Conservation (phyloP, 768 basidiomycete species). For the Cyclocybe cylindracea region DNA sequence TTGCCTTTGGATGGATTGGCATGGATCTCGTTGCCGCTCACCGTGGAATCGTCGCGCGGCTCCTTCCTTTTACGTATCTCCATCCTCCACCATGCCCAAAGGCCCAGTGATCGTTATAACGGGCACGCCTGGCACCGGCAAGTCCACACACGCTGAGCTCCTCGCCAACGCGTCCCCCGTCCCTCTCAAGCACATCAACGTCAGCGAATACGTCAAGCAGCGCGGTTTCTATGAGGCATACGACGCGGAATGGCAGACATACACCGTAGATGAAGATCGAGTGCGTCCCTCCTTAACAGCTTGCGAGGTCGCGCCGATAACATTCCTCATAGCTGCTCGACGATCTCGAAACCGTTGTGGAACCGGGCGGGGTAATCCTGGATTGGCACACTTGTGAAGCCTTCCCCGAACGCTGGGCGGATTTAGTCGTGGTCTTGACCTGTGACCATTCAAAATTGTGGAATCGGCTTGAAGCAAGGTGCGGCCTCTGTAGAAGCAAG, state of each 20-base stretch:
- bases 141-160: slow-evolving; percentile 90
- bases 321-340: slow-evolving; percentile 68
- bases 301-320: background rate
- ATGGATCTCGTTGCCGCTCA: slow-evolving; percentile 4
- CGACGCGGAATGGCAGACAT: slow-evolving; percentile 95
- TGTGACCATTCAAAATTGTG: slow-evolving; percentile 89
- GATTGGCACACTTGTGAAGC: slow-evolving; percentile 95
- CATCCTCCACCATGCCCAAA: slow-evolving; percentile 15
- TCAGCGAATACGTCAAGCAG: slow-evolving; percentile 89
- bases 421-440: slow-evolving; percentile 89
- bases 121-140: slow-evolving; percentile 94
- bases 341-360: slow-evolving; percentile 74
- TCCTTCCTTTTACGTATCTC: slow-evolving; percentile 7
- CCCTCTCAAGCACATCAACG: slow-evolving; percentile 80
- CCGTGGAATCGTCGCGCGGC: background rate
- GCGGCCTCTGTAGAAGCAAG: slow-evolving; percentile 17
- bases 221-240: slow-evolving; percentile 78
- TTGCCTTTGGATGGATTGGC: background rate
- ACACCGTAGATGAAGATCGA: slow-evolving; percentile 95
- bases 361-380: slow-evolving; percentile 77
- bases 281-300: slow-evolving; percentile 41
- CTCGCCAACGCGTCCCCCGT: slow-evolving; percentile 71
- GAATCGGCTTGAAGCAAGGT: slow-evolving; percentile 92
- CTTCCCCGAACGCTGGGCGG: slow-evolving; percentile 96
- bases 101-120: slow-evolving; percentile 81